Conservation (phyloP, 2,329 filamentous ascomycete genomes). For the Fusarium begoniae region DNA sequence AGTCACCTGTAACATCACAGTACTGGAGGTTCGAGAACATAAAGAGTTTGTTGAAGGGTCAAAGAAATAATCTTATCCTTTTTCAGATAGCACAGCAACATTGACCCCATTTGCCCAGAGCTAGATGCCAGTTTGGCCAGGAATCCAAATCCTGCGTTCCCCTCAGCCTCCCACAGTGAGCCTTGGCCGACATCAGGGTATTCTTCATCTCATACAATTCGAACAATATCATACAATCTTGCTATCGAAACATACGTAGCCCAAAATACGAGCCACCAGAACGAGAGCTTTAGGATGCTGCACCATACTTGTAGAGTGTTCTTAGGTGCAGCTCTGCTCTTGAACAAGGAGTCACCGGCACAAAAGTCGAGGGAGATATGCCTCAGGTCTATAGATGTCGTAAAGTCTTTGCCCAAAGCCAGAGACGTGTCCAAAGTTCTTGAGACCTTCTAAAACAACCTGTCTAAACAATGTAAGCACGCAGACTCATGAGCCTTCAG, state of each 20-base stretch:
- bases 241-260: background rate
- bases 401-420: background rate
- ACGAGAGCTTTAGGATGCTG: background rate
- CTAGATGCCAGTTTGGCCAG: too few species aligned
- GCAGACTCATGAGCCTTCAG: background rate
- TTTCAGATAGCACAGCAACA: background rate
- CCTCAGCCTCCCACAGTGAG: background rate
- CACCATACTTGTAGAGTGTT: background rate
- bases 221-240: too few species aligned
- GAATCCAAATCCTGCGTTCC: background rate
- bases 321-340: background rate
- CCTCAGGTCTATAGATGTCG: rapidly evolving
- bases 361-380: background rate
- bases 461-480: background rate
- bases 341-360: background rate
- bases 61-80: too few species aligned
- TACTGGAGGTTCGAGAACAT: background rate
- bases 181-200: rapidly evolving
- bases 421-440: background rate
- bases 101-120: too few species aligned
- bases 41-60: background rate
- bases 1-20: background rate
- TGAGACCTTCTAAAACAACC: background rate
- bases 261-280: background rate
- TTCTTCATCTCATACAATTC: too few species aligned